Percentiles rank a stretch among this genome's conserved stretches.
Conservation (phyloP, 345 rosid species). For the Eutrema heterophyllum region DNA sequence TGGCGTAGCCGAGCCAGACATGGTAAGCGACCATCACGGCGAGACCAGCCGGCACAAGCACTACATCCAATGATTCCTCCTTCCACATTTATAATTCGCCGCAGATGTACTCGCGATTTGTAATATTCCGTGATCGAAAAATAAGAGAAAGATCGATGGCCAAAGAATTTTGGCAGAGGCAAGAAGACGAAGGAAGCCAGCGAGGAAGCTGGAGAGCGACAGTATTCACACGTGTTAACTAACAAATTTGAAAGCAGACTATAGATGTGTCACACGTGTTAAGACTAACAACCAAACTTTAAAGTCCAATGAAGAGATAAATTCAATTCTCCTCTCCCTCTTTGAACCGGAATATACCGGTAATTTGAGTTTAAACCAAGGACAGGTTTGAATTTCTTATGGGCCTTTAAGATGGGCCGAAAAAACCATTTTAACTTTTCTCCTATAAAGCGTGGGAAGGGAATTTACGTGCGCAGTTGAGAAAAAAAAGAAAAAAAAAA, state of each 20-base stretch:
- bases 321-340: too few species aligned
- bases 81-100: constrained; percentile 26
- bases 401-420: constrained; percentile 15
- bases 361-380: neutral
- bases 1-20: constrained; percentile 40
- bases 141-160: neutral
- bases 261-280: neutral
- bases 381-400: neutral
- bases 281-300: neutral
- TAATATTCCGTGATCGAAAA: neutral
- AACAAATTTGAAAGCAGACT: neutral
- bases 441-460: neutral
- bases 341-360: neutral
- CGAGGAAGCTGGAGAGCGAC: neutral
- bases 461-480: neutral
- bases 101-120: neutral
- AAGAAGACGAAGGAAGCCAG: neutral
- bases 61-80: constrained; percentile 33
- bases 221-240: constrained; percentile 4
- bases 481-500: neutral
- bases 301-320: neutral
- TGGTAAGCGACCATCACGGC: constrained; percentile 39
- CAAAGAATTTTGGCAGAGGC: neutral
- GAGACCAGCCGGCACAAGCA: constrained; percentile 43
- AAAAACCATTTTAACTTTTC: neutral